Conservation (phyloP, 192 early-diverging fungal species). For the Helicostylum pulchrum region DNA sequence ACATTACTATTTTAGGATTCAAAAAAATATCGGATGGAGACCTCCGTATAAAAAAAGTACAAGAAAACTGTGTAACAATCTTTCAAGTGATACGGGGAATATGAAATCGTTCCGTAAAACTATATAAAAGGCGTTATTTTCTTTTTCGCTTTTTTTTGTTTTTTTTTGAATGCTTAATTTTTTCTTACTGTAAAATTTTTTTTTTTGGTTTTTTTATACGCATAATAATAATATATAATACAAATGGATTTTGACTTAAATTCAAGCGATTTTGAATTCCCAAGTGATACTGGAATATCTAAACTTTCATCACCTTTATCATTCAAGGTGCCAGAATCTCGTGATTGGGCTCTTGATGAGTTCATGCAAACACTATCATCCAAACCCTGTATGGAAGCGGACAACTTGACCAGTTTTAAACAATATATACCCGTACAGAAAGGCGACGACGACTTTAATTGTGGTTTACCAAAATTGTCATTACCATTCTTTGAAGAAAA, state of each 20-base stretch:
- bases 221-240: slow-evolving; percentile 1
- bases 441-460: slow-evolving; percentile 1
- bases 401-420: slow-evolving; percentile 2
- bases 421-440: not conserved
- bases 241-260: slow-evolving; percentile 23
- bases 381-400: not conserved
- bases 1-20: too few species aligned
- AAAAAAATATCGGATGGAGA: too few species aligned
- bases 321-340: slow-evolving; percentile 19
- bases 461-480: not conserved
- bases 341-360: slow-evolving; percentile 23
- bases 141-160: not conserved
- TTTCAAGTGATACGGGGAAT: too few species aligned
- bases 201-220: too few species aligned
- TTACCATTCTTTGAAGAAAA: slow-evolving; percentile 4
- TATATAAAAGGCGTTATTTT: not conserved
- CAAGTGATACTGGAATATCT: slow-evolving; percentile 21
- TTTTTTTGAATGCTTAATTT: not conserved
- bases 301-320: slow-evolving; percentile 21
- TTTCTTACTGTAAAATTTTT: not conserved
- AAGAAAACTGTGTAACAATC: too few species aligned
- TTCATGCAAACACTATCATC: not conserved
- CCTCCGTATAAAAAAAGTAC: too few species aligned
- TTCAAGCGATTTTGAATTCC: slow-evolving; percentile 27
- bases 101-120: too few species aligned